Evolutionary conservation across 495 filamentous ascomycete species (phyloP), one percentile per base, ranked within the genome.

Genomic region (Cercophora scortea): DNA sequence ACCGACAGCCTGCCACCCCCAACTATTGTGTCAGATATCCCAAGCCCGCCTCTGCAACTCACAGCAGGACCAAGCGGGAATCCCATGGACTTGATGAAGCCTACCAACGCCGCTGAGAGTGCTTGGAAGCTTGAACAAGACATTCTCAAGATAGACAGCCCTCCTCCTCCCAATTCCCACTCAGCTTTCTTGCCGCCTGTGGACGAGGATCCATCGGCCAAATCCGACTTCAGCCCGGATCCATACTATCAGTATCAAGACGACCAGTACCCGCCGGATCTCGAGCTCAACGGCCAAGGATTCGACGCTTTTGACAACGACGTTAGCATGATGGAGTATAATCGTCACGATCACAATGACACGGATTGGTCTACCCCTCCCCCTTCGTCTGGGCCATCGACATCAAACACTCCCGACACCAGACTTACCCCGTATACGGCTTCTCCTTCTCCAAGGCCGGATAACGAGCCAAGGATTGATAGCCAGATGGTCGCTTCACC

Each of bases 51-150:
- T 35, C 40, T 59, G 8, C 49, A 63, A n/a, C 50, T 50, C 12
- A 47, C 15, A 43, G 36, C 39, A 17, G 57, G 52, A 4, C 63
- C 65, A 12, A 68, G 61, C 47, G 63, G 49, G 9, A 66, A 63
- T 38, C 72, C 72, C 18, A 74, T 74, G 71, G 66, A 69, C 43
- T 62, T 74, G 58, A 74, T 74, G 66, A 66, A 66, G 45, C 72
- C 72, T 11, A 71, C 72, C 48, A 74, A 67, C 55, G 53, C 60
- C 33, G 55, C 52, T 45, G 72, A 75, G 55, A 70, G 58, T 39
- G 64, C 65, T 16, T 66, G 57, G 53, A 55, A 52, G 49, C 19
- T 61, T n/a, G 62, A 70, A 45, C 72, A 74, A 47, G 69, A 69
- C 42, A 61, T 70, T 39, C 60, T 66, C 47, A 67, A 67, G 51